A percentile compares a stretch with the other conserved stretches of the same genome.
Conservation (phyloP, 805 yeast genomes). For the Isabelozyma pseudorhagii region DNA sequence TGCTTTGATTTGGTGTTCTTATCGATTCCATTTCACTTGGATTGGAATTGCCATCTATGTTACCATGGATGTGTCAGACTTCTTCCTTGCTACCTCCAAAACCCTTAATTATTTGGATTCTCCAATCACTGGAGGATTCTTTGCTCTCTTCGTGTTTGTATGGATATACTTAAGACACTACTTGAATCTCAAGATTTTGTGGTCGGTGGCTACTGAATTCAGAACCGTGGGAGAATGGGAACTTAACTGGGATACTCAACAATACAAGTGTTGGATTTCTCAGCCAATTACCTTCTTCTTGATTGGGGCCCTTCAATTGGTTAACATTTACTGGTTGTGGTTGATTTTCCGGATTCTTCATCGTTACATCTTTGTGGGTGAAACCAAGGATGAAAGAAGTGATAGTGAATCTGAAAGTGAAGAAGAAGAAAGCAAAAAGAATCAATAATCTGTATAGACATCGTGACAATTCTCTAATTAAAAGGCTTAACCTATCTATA, state of each 20-base stretch:
- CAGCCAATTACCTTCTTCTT: conserved; percentile 83
- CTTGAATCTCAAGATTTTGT: conserved; percentile 73
- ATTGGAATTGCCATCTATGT: conserved; percentile 89
- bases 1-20: conserved; percentile 79
- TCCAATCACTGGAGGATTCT: conserved; percentile 58
- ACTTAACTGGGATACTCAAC: conserved; percentile 83
- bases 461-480: not conserved
- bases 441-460: conserved; percentile 4
- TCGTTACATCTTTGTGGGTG: conserved; percentile 60
- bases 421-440: conserved; percentile 19
- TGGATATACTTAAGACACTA: conserved; percentile 94
- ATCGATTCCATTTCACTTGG: conserved; percentile 93
- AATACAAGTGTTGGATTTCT: conserved; percentile 94
- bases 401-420: conserved; percentile 68
- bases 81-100: conserved; percentile 80
- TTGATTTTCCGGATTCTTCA: conserved; percentile 74
- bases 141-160: conserved; percentile 58
- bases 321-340: conserved; percentile 85
- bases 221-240: conserved; percentile 77
- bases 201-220: conserved; percentile 85
- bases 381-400: conserved; percentile 77
- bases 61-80: conserved; percentile 95
- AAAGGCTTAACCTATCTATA: not conserved
- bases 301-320: conserved; percentile 76
- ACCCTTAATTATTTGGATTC: conserved; percentile 84